Percentiles rank a stretch among this genome's conserved stretches.
phyloP scores from a whole-genome alignment of 1,284 basidiomycete species.

The Sporisorium iseilematis-ciliati region DNA sequence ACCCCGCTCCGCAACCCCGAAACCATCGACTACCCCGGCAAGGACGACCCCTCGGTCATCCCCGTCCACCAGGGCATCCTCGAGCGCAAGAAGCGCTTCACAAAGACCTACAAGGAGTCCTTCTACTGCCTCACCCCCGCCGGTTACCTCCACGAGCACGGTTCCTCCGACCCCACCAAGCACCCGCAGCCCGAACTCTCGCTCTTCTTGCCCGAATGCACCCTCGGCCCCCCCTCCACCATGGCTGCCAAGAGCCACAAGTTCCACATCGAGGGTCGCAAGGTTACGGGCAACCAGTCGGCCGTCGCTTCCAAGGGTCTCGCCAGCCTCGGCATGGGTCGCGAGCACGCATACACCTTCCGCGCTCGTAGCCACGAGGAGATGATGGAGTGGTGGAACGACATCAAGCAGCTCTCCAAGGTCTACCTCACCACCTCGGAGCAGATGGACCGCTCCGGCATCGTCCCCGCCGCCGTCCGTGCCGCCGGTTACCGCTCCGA shows the following conservation, averaged over 20 bases:
- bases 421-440: slow-evolving; percentile 95
- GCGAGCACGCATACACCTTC: slow-evolving; percentile 86
- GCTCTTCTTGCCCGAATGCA: slow-evolving; percentile 94
- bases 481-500: slow-evolving; percentile 80
- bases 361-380: slow-evolving; percentile 89
- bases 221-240: slow-evolving; percentile 90
- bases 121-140: slow-evolving; percentile 95
- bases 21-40: slow-evolving; percentile 87
- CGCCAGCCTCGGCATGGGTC: slow-evolving; percentile 73
- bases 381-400: slow-evolving; percentile 99
- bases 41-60: slow-evolving; percentile 89
- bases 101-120: slow-evolving; percentile 80
- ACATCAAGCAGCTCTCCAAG: slow-evolving; percentile 94
- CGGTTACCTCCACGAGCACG: slow-evolving; percentile 94
- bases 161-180: slow-evolving; percentile 81
- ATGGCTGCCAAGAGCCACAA: slow-evolving; percentile 83
- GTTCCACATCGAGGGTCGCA: slow-evolving; percentile 95
- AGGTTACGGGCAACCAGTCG: slow-evolving; percentile 79
- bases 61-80: slow-evolving; percentile 91
- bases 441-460: slow-evolving; percentile 90
- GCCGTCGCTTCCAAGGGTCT: slow-evolving; percentile 74
- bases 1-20: slow-evolving; percentile 76
- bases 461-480: slow-evolving; percentile 91
- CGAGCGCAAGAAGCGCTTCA: slow-evolving; percentile 97
- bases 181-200: slow-evolving; percentile 81